Evolutionary conservation across 345 rosid genomes (phyloP).

Genomic region (Crucihimalaya himalaica): DNA sequence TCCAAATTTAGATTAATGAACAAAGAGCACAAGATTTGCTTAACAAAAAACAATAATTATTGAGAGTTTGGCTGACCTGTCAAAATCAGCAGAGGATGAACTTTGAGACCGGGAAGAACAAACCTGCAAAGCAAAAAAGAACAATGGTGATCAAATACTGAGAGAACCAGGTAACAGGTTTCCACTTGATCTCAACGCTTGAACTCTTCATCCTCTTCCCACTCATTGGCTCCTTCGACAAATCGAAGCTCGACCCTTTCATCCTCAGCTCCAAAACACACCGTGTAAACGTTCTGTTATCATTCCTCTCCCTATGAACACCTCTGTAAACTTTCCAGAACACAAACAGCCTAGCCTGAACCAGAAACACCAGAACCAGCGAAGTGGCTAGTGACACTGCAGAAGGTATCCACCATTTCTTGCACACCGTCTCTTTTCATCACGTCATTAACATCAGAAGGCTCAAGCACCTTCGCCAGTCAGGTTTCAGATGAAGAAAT

Average conservation of each 20-base stretch:
- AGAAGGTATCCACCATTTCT: slow-evolving; percentile 88
- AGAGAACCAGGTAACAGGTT: slow-evolving; percentile 78
- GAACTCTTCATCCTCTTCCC: slow-evolving; percentile 94
- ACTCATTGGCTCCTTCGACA: slow-evolving; percentile 77
- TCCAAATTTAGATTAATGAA: neutral
- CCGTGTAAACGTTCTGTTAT: slow-evolving; percentile 64
- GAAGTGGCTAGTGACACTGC: slow-evolving; percentile 59
- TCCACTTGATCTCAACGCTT: slow-evolving; percentile 95
- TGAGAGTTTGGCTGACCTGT: neutral
- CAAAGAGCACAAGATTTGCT: neutral
- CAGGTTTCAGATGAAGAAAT: slow-evolving; percentile 12
- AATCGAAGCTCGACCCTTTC: slow-evolving; percentile 92
- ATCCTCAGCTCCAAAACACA: slow-evolving; percentile 86
- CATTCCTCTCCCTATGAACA: slow-evolving; percentile 71
- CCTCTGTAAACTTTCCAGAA: slow-evolving; percentile 75
- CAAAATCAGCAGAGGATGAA: slow-evolving; percentile 66
- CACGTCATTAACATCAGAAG: slow-evolving; percentile 24
- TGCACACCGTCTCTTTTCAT: slow-evolving; percentile 40
- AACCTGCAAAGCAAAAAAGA: slow-evolving; percentile 70
- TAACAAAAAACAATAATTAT: slow-evolving; percentile 17
- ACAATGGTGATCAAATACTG: slow-evolving; percentile 60
- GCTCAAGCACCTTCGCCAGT: slow-evolving; percentile 97
- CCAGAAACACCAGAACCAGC: slow-evolving; percentile 64
- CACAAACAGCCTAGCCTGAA: slow-evolving; percentile 67
- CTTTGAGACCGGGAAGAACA: slow-evolving; percentile 64